Base-by-base conservation (phyloP, 1,139 yeast species). In the Wickerhamomyces sp. region DNA sequence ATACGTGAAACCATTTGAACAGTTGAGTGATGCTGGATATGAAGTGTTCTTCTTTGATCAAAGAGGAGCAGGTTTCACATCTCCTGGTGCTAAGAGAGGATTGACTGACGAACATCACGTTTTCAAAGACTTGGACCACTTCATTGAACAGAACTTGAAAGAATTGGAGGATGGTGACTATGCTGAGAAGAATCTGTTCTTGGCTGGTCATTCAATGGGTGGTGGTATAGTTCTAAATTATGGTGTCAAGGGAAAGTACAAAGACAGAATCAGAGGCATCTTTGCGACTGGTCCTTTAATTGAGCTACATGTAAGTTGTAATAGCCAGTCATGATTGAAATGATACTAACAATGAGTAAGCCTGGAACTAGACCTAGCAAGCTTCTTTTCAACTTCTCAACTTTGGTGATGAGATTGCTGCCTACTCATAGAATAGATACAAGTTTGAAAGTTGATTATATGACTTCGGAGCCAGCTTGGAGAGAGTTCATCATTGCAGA, bases 181-280 rank as follows among this genome's bases (percentile, higher is more conserved):
- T 7, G 40, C 35, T 9, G 49, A 54, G 7, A 66, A 66, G 31
- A 77, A 76, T 44, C 53, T 87, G 28, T 72, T 69, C 50, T 55
- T 91, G 45, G 67, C 75, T 61, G 96, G 96, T 3, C 95, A 85
- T 54, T 85, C 95, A n/a, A 88, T 91, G 96, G 98, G 98, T 32
- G 96, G 96, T 16, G 95, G 85, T 0, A 78, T 87, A 35, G 65
- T 68, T 0, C 65, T 88, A 42, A 85, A 80, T 58, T 89, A 89
- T 57, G 85, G 78, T 13, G 70, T 81, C 35, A 62, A 64, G 31
- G 96, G 96, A 4, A 72, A 66, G 43, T 52, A 73, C 55, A 66
- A 68, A 31, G 72, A 75, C 25, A 51, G 67, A 19, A 49, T 89
- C 33, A 64, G 66, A 32, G 82, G 81, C 0, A 73, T 75, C 40